Evolutionary conservation across 2,329 filamentous ascomycete species (phyloP).

Genomic region (Dactylellina cionopaga): DNA sequence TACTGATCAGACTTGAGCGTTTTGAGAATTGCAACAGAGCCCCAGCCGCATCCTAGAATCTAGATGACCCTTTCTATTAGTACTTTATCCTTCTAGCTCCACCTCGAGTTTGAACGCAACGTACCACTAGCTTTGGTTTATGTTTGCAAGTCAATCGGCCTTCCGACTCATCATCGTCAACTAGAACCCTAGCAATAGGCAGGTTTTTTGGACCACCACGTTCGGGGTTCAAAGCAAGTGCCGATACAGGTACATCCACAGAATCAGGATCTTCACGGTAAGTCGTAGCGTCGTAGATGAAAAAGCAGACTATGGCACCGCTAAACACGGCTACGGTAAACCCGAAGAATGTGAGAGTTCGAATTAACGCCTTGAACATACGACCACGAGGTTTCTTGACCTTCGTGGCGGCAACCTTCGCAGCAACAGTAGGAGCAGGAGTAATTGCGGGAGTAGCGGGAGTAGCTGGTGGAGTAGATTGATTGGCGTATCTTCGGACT

Average conservation of each 20-base stretch:
- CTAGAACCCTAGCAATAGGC: slow-evolving; percentile 84
- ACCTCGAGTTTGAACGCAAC: neutral
- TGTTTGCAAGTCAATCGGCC: slow-evolving; percentile 77
- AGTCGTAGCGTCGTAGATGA: slow-evolving; percentile 90
- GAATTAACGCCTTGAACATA: slow-evolving; percentile 26
- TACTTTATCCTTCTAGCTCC: neutral
- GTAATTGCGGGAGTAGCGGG: too few species aligned
- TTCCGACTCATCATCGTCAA: slow-evolving; percentile 86
- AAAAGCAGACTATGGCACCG: slow-evolving; percentile 80
- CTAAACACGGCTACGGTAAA: slow-evolving; percentile 78
- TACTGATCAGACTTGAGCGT: slow-evolving; percentile 89
- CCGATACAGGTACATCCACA: slow-evolving; percentile 82
- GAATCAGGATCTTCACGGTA: slow-evolving; percentile 77
- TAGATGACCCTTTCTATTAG: slow-evolving; percentile 8
- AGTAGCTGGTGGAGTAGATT: too few species aligned
- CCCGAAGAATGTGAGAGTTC: slow-evolving; percentile 75
- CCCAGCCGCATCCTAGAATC: slow-evolving; percentile 87
- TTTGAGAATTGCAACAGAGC: slow-evolving; percentile 89
- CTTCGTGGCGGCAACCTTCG: slow-evolving; percentile 10
- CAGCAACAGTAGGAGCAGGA: too few species aligned
- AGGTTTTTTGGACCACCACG: slow-evolving; percentile 93
- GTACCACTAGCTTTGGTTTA: slow-evolving; percentile 89
- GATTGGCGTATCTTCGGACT: slow-evolving; percentile 43
- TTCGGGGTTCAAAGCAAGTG: slow-evolving; percentile 80
- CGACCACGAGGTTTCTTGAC: slow-evolving; percentile 45